Evolutionary conservation across 148 eudicot genomes (phyloP), one percentile per base, ranked within the genome.

Genomic region (Talinum fruticosum): DNA sequence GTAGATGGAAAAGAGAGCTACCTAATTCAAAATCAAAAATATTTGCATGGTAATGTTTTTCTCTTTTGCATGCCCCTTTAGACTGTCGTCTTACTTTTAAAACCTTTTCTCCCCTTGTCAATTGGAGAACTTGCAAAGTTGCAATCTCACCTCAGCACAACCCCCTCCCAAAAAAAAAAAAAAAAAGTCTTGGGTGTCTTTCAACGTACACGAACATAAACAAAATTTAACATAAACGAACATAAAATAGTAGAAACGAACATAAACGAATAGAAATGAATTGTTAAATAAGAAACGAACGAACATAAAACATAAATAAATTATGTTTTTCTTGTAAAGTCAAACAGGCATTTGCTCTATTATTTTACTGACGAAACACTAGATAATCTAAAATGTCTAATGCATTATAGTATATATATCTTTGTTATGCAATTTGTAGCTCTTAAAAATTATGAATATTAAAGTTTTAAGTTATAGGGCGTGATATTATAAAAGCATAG

Each of bases 1-100:
- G 67, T 68, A 73, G 37, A 82, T 78, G 78, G 78, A 73, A 69
- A 67, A 74, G 64, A 16, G 79, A 80, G 79, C 73, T 80, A 61
- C 72, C 76, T 74, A 82, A 74, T 78, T 78, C 47, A 41, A 41
- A 41, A 41, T 41, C 7, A 41, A 34, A 71, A 36, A 8, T 75
- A 74, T 73, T 15, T 81, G 68, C 67, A 32, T 81, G 47, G 51
- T 77, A 49, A 72, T 29, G 23, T 35, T 82, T 47, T 82, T 57
- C n/a, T 54, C 61, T 34, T n/a, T 35, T 79, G 77, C 70, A 65
- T 66, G 75, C 29, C 64, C 54, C 14, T 66, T 66, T 30, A 30
- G 64, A 59, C 12, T 59, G 64, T 24, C 64, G 21, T 51, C 7
- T n/a, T 59, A 23, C 4, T 59, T 59, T 59, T 59, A 23, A n/a